Percentiles rank a stretch among this genome's conserved stretches.
phyloP scores from a whole-genome alignment of 2,329 filamentous ascomycete species.

The Zopfia rhizophila region DNA sequence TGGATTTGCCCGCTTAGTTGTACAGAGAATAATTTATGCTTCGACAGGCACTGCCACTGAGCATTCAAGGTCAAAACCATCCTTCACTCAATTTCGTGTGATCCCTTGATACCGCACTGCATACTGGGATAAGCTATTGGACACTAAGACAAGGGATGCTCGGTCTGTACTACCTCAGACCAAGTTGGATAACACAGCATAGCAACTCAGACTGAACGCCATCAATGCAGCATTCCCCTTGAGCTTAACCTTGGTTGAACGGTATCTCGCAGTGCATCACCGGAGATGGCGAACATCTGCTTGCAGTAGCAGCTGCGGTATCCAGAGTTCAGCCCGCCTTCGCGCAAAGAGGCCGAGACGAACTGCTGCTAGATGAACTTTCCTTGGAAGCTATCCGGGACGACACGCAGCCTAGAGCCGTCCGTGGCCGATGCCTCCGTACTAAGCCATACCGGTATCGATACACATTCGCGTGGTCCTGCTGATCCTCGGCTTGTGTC shows the following conservation, averaged over 20 bases:
- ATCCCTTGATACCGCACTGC: too few relatives aligned
- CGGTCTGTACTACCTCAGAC: conserved; percentile 1
- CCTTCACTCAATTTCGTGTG: too few relatives aligned
- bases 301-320: conserved; percentile 1
- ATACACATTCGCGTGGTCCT: conserved; percentile 6
- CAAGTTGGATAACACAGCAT: too few relatives aligned
- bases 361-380: too few relatives aligned
- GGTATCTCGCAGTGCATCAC: not conserved
- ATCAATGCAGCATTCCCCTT: conserved; percentile 13
- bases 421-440: conserved; percentile 32
- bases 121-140: too few relatives aligned
- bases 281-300: conserved; percentile 10
- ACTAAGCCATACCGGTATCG: conserved; percentile 29
- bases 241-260: conserved; percentile 13
- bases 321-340: conserved; percentile 7
- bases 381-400: conserved; percentile 16
- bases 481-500: conserved; percentile 29
- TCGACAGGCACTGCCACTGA: too few relatives aligned
- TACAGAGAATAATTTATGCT: too few relatives aligned
- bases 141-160: conserved; percentile 3
- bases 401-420: conserved; percentile 11
- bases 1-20: too few relatives aligned
- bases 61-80: too few relatives aligned
- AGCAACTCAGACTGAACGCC: too few relatives aligned
- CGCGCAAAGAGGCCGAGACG: conserved; percentile 14